Evolutionary conservation across 805 yeast species (phyloP).

Genomic region (Candida odintsovae): DNA sequence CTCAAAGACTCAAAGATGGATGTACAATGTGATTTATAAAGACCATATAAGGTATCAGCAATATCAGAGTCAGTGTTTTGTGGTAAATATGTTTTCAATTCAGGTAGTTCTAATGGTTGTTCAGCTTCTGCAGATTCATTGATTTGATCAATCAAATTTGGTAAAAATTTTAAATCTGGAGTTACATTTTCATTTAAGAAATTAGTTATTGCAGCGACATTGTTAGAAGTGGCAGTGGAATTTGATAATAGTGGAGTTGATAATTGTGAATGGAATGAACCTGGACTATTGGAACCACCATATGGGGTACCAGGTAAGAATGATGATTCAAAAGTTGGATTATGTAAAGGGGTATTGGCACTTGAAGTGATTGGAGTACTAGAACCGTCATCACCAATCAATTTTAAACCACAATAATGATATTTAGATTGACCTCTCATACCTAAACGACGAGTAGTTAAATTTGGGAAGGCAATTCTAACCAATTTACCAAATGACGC

Average conservation of each 20-base stretch:
- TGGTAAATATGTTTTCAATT: conserved; percentile 23
- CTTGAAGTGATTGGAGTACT: conserved; percentile 20
- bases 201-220: conserved; percentile 6
- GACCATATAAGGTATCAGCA: conserved; percentile 53
- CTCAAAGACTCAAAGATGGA: conserved; percentile 60
- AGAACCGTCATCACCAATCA: conserved; percentile 29
- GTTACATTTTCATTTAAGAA: conserved; percentile 16
- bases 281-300: conserved; percentile 23
- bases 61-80: conserved; percentile 25
- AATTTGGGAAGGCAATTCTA: conserved; percentile 51
- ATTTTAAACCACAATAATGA: conserved; percentile 72
- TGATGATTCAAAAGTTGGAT: conserved; percentile 16
- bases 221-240: conserved; percentile 3
- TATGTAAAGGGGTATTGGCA: conserved; percentile 22
- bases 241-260: conserved; percentile 18
- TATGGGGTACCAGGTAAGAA: conserved; percentile 25
- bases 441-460: conserved; percentile 71
- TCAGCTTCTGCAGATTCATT: conserved; percentile 13
- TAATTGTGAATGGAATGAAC: conserved; percentile 20
- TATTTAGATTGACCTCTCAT: conserved; percentile 75
- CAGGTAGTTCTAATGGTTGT: conserved; percentile 32
- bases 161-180: conserved; percentile 16
- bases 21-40: conserved; percentile 61
- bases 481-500: conserved; percentile 77
- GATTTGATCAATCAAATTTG: conserved; percentile 15